These are phyloP conservation scores for Xylaria hypoxylon DNA, from an alignment of 2,329 filamentous ascomycete genomes.

Conservation along the genomic window DNA sequence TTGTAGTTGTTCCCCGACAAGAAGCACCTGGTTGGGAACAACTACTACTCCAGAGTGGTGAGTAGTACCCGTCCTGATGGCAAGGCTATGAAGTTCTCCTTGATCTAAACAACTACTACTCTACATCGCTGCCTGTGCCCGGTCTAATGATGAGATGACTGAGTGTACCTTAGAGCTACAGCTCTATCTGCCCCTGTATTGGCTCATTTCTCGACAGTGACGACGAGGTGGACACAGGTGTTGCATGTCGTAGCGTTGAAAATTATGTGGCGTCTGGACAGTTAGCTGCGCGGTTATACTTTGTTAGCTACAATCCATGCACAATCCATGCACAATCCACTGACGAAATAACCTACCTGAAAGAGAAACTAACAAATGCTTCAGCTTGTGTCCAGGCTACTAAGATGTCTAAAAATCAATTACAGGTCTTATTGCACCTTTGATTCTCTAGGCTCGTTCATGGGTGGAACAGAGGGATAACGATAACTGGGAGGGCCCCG, in stretches of 20 bases:
- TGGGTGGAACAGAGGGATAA: not conserved
- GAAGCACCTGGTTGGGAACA: too few species aligned
- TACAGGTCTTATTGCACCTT: not conserved
- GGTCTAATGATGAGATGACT: too few species aligned
- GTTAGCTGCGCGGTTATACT: not conserved
- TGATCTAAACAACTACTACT: too few species aligned
- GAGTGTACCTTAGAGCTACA: too few species aligned
- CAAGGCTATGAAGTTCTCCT: constrained; percentile 11
- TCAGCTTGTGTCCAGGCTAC: not conserved
- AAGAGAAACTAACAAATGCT: not conserved
- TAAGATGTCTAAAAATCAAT: too few species aligned
- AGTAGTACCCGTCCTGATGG: too few species aligned
- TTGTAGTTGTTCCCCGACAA: too few species aligned
- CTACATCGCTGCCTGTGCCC: too few species aligned
- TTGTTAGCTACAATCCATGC: not conserved
- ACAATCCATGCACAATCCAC: not conserved
- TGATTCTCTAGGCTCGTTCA: not conserved
- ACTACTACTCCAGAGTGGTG: too few species aligned
- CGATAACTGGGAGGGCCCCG: too few species aligned
- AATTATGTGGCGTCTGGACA: not conserved
- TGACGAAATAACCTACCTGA: not conserved
- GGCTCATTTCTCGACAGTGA: not conserved
- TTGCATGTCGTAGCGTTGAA: not conserved
- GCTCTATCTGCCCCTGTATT: too few species aligned
- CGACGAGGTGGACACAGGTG: not conserved